Percentiles rank a stretch among this genome's conserved stretches.
Evolutionary conservation across 352 stramenopile species (phyloP).

Genomic region (Globisporangium barbulae): DNA sequence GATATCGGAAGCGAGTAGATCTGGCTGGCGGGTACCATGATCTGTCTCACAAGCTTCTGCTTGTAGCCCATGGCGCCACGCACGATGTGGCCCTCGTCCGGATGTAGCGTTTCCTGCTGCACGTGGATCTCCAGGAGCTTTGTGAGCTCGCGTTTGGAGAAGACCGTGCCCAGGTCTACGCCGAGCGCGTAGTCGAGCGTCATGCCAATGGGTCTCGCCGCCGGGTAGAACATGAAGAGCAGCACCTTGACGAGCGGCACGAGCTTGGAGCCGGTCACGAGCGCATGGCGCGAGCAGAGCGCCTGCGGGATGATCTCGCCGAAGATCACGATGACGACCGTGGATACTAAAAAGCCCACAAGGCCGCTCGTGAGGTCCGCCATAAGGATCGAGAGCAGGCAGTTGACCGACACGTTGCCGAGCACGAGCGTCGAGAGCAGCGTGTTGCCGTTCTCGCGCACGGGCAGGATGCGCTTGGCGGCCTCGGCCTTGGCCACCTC

Average conservation of each 20-base stretch:
- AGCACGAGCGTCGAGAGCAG: slow-evolving; percentile 97
- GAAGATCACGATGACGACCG: slow-evolving; percentile 94
- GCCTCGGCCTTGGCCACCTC: slow-evolving; percentile 48
- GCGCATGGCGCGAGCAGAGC: slow-evolving; percentile 91
- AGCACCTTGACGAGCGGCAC: slow-evolving; percentile 94
- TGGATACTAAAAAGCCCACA: slow-evolving; percentile 94
- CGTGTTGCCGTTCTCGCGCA: slow-evolving; percentile 94
- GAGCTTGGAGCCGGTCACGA: slow-evolving; percentile 62
- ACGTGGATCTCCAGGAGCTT: slow-evolving; percentile 98
- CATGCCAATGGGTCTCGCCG: slow-evolving; percentile 89
- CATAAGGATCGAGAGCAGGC: slow-evolving; percentile 96
- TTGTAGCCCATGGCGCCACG: slow-evolving; percentile 84
- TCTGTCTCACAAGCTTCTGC: slow-evolving; percentile 74
- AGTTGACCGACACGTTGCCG: slow-evolving; percentile 97
- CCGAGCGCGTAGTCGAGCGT: slow-evolving; percentile 92
- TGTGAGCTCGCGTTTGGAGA: slow-evolving; percentile 90
- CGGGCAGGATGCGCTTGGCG: slow-evolving; percentile 73
- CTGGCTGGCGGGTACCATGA: slow-evolving; percentile 91
- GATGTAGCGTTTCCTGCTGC: slow-evolving; percentile 87
- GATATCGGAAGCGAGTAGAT: slow-evolving; percentile 79
- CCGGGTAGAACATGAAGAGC: slow-evolving; percentile 86
- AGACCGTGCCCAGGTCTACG: slow-evolving; percentile 94
- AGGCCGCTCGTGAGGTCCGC: slow-evolving; percentile 86
- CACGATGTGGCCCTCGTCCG: slow-evolving; percentile 95
- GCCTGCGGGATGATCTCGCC: slow-evolving; percentile 93